A percentile compares a stretch with the other conserved stretches of the same genome.
These are phyloP conservation scores for Giardia muris DNA, from an alignment of 208 protist genomes.

Conservation along the genomic window DNA sequence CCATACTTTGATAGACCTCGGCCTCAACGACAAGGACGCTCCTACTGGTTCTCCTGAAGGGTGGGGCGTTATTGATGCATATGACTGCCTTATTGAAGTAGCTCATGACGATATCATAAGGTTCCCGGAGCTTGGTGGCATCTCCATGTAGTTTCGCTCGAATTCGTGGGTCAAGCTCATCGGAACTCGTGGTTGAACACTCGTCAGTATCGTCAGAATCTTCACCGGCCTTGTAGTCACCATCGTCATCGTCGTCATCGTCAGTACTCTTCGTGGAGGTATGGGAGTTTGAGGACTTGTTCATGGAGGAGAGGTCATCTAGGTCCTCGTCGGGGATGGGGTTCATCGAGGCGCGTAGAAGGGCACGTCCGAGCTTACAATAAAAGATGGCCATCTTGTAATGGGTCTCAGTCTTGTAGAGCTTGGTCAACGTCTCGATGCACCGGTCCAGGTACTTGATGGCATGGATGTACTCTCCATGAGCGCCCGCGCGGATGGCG, in stretches of 20 bases:
- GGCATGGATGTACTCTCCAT: not conserved
- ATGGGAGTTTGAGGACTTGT: not conserved
- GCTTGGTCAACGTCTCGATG: not conserved
- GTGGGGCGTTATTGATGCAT: not conserved
- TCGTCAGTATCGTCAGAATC: not conserved
- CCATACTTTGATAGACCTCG: not conserved
- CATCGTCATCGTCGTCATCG: not conserved
- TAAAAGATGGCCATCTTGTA: conserved; percentile 1
- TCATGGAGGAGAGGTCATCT: not conserved
- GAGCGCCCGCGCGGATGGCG: not conserved
- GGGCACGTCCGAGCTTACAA: not conserved
- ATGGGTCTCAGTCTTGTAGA: not conserved
- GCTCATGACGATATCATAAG: not conserved
- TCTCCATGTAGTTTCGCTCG: too few species aligned
- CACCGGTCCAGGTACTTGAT: not conserved
- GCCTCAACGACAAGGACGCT: not conserved
- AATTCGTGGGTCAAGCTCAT: too few species aligned
- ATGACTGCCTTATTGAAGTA: not conserved
- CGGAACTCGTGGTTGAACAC: not conserved
- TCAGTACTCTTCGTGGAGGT: too few species aligned
- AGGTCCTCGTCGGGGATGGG: not conserved
- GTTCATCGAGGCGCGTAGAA: not conserved
- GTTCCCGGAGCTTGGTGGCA: not conserved
- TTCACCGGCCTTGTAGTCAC: not conserved
- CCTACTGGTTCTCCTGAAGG: not conserved